phyloP scores from a whole-genome alignment of 306 rosid genomes.

The Rosa lucieae region DNA sequence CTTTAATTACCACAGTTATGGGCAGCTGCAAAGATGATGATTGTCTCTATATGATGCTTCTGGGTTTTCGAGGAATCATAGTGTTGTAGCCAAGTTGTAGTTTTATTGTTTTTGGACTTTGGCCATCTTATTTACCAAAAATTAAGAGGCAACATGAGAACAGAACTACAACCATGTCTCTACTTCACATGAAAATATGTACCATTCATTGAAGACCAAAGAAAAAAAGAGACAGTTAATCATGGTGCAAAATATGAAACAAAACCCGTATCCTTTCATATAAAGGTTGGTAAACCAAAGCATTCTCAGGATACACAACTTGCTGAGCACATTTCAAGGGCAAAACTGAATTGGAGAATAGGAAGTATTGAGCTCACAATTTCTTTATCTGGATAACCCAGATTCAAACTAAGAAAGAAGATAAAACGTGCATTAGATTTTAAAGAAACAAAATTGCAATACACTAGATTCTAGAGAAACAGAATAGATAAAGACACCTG shows the following conservation, averaged over 20 bases:
- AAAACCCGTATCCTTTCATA: background rate
- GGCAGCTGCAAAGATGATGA: too few species aligned
- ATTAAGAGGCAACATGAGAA: background rate
- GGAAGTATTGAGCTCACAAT: background rate
- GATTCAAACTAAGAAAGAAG: background rate
- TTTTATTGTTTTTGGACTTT: too few species aligned
- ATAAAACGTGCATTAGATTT: background rate
- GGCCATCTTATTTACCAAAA: too few species aligned
- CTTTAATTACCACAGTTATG: too few species aligned
- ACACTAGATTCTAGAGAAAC: background rate
- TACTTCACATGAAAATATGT: background rate
- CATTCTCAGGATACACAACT: background rate
- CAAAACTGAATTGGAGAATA: background rate
- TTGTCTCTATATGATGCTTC: too few species aligned
- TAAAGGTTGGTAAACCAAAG: background rate
- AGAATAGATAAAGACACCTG: background rate
- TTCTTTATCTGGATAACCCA: background rate
- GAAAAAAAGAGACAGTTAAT: background rate
- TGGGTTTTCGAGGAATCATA: background rate
- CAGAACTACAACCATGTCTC: background rate
- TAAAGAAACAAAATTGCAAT: slow-evolving; percentile 19
- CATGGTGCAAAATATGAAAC: background rate
- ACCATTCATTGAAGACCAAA: background rate
- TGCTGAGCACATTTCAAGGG: background rate
- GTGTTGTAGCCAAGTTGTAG: background rate